A percentile compares a stretch with the other conserved stretches of the same genome.
Conservation (phyloP, 2,329 filamentous ascomycete genomes). For the Aspergillus carbonarius region DNA sequence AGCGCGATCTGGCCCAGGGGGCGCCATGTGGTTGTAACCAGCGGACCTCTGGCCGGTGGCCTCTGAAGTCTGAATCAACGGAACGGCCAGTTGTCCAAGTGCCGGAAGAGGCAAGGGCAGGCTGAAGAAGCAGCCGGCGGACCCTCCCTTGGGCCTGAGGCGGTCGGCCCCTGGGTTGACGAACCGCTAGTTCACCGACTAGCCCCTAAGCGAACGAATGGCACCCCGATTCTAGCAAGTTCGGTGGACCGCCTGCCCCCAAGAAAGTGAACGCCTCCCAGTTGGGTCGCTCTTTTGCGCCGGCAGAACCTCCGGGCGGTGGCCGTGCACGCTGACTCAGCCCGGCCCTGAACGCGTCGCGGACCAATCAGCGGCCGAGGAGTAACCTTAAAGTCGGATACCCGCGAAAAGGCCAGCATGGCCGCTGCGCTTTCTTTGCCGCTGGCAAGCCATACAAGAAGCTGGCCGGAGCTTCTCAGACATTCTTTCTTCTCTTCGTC, state of each 20-base stretch:
- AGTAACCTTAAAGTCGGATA: constrained; percentile 37
- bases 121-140: background rate
- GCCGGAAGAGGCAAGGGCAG: background rate
- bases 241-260: constrained; percentile 24
- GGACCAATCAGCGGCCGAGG: constrained; percentile 38
- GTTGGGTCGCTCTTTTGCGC: background rate
- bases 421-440: constrained; percentile 36
- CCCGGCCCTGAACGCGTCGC: constrained; percentile 14
- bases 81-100: constrained; percentile 1
- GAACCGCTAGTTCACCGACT: background rate
- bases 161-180: background rate
- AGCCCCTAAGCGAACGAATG: constrained; percentile 9
- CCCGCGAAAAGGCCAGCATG: constrained; percentile 46
- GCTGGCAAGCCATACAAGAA: constrained; percentile 34
- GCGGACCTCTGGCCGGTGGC: too few relatives aligned
- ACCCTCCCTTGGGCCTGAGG: too few relatives aligned
- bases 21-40: background rate
- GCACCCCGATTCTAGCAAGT: constrained; percentile 30
- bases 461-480: constrained; percentile 18
- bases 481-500: constrained; percentile 19
- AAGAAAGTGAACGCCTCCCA: constrained; percentile 3
- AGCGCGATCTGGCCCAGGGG: background rate
- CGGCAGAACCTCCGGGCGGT: constrained; percentile 27
- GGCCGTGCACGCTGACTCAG: constrained; percentile 29
- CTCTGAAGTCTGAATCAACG: background rate